Evolutionary conservation across 495 filamentous ascomycete species (phyloP).

Genomic region (Astrocystis sublimbata): DNA sequence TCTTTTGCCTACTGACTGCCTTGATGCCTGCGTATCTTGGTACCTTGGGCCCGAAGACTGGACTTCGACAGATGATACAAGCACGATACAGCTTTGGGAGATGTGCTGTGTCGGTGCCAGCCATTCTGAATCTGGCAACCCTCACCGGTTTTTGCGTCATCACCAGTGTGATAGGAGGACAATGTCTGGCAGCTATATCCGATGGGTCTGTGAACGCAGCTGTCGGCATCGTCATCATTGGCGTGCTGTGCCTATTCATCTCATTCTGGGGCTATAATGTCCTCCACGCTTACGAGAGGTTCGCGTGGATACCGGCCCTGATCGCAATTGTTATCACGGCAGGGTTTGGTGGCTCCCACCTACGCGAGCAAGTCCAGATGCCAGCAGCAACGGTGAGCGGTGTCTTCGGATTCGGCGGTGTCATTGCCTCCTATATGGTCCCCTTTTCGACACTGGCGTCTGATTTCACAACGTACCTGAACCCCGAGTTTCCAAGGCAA

Average conservation of each 20-base stretch:
- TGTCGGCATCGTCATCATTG: conserved; percentile 55
- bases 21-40: conserved; percentile 52
- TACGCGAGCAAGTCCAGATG: conserved; percentile 34
- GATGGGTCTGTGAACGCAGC: conserved; percentile 46
- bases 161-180: conserved; percentile 48
- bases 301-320: conserved; percentile 58
- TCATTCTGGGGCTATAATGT: conserved; percentile 60
- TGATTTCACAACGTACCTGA: conserved; percentile 52
- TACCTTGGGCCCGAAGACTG: conserved; percentile 52
- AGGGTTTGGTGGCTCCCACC: conserved; percentile 40
- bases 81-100: conserved; percentile 56
- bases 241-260: conserved; percentile 54
- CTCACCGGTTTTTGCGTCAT: conserved; percentile 52
- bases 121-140: conserved; percentile 52
- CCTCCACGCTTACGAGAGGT: conserved; percentile 62
- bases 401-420: conserved; percentile 44
- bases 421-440: conserved; percentile 49
- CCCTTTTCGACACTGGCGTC: conserved; percentile 48
- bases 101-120: conserved; percentile 46
- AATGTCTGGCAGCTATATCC: conserved; percentile 54
- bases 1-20: conserved; percentile 55
- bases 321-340: conserved; percentile 53
- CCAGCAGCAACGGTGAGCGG: conserved; percentile 29
- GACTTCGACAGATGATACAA: conserved; percentile 58
- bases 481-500: conserved; percentile 47